Evolutionary conservation across 257 asterid genomes (phyloP).

Genomic region (Ajuga chamaepitys): DNA sequence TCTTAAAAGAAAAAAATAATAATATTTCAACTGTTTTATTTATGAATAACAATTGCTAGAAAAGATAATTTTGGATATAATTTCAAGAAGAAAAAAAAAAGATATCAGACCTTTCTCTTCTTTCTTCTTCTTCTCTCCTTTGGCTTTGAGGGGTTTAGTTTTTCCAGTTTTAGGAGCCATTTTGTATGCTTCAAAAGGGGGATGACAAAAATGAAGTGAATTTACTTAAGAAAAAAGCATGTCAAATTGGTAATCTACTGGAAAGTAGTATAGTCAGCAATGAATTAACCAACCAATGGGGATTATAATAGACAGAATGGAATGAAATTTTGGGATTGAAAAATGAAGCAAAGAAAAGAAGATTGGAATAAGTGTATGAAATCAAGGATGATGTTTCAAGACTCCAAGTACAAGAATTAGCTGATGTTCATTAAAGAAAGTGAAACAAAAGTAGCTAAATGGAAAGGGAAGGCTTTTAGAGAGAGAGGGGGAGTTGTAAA

Average conservation of each 20-base stretch:
- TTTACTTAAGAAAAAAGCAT: not conserved
- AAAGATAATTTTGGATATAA: too few relatives aligned
- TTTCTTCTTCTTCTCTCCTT: conserved; percentile 86
- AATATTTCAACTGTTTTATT: too few relatives aligned
- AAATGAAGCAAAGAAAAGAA: not conserved
- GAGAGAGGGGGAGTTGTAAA: conserved; percentile 14
- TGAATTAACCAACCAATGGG: not conserved
- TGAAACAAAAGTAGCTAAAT: not conserved
- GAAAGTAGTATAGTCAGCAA: not conserved
- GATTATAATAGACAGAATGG: not conserved
- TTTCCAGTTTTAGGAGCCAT: conserved; percentile 85
- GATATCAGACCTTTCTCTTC: conserved; percentile 93
- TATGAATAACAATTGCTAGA: not conserved
- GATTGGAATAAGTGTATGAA: not conserved
- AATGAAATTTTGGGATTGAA: too few relatives aligned
- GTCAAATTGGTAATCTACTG: not conserved
- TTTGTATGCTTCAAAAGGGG: not conserved
- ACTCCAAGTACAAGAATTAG: conserved; percentile 7
- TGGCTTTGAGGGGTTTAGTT: conserved; percentile 48
- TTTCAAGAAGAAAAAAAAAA: too few relatives aligned
- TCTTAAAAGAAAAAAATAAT: too few relatives aligned
- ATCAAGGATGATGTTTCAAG: not conserved
- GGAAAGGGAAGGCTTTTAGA: not conserved
- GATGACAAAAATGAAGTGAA: not conserved
- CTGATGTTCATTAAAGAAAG: not conserved